Conservation (phyloP, 495 filamentous ascomycete genomes). For the Astrothelium subdiscretum region DNA sequence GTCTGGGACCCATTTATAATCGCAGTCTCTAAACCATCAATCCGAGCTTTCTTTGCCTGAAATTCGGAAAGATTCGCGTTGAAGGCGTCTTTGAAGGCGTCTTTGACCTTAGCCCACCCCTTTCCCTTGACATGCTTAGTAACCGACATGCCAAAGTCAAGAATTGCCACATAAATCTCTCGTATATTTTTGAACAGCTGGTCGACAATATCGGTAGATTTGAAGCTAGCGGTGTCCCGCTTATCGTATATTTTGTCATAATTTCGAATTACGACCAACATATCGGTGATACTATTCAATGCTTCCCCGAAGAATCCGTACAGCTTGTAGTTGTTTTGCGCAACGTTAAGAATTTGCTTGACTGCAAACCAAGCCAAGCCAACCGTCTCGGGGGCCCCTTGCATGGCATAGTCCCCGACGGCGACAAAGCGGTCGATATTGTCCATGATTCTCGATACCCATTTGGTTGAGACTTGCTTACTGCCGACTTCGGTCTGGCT, state of each 20-base stretch:
- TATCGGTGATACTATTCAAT: constrained; percentile 9
- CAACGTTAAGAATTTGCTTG: constrained; percentile 6
- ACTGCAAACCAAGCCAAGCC: constrained; percentile 12
- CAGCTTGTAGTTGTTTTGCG: constrained; percentile 14
- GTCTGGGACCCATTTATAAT: not conserved
- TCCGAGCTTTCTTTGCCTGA: not conserved
- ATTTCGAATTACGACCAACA: constrained; percentile 9
- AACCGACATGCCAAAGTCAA: constrained; percentile 8
- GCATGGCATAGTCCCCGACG: constrained; percentile 11
- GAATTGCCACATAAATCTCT: constrained; percentile 4
- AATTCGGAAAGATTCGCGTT: not conserved
- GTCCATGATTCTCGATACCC: constrained; percentile 7
- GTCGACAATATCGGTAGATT: constrained; percentile 4
- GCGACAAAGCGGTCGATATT: constrained; percentile 9
- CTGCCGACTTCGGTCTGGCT: constrained; percentile 8
- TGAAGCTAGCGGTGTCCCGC: not conserved
- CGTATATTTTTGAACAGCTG: constrained; percentile 7
- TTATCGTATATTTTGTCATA: constrained; percentile 12
- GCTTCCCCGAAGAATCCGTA: constrained; percentile 8
- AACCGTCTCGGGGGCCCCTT: constrained; percentile 10
- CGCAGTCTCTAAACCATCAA: not conserved
- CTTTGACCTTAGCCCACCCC: constrained; percentile 7
- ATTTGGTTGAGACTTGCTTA: constrained; percentile 6
- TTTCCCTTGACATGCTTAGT: constrained; percentile 8
- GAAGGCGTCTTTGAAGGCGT: constrained; percentile 4